A percentile compares a stretch with the other conserved stretches of the same genome.
phyloP scores from a whole-genome alignment of 2,329 filamentous ascomycete species.

The Corynespora cassiicola region DNA sequence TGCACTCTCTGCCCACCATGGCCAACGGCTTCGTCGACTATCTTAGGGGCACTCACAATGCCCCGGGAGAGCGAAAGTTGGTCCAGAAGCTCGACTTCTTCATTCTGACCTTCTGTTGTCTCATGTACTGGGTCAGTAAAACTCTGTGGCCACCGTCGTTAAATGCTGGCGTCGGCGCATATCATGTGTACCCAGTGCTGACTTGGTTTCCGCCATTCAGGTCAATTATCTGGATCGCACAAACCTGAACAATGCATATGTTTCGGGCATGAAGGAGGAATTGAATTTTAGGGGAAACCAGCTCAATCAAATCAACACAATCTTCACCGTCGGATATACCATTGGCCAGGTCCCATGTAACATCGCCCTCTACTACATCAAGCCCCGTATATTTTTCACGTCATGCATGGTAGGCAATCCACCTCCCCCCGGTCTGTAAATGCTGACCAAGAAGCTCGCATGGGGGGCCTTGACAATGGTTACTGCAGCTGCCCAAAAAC shows the following conservation, averaged over 20 bases:
- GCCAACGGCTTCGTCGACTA: constrained; percentile 37
- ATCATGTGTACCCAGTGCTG: no score
- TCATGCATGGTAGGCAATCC: constrained; percentile 65
- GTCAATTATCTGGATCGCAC: constrained; percentile 45
- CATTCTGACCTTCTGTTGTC: constrained; percentile 68
- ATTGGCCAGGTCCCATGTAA: constrained; percentile 59
- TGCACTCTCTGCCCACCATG: constrained; percentile 20
- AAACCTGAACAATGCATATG: constrained; percentile 52
- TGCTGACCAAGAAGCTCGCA: no score
- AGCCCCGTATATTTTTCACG: constrained; percentile 69
- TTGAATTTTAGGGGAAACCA: constrained; percentile 48
- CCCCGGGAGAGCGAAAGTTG: constrained; percentile 51
- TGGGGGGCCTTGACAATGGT: constrained; percentile 71
- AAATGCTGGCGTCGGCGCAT: no score
- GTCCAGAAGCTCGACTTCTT: constrained; percentile 69
- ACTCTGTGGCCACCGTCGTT: constrained; percentile 34
- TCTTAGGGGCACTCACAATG: constrained; percentile 40
- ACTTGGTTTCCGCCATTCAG: no score
- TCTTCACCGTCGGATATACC: constrained; percentile 49
- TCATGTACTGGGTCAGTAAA: constrained; percentile 54
- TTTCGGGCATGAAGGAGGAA: constrained; percentile 52
- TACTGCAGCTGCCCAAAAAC: constrained; percentile 60
- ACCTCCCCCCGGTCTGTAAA: no score
- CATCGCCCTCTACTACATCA: constrained; percentile 65
- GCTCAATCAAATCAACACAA: constrained; percentile 54